Conservation (phyloP, 371 early-diverging fungal species). For the Apophysomyces sp. region DNA sequence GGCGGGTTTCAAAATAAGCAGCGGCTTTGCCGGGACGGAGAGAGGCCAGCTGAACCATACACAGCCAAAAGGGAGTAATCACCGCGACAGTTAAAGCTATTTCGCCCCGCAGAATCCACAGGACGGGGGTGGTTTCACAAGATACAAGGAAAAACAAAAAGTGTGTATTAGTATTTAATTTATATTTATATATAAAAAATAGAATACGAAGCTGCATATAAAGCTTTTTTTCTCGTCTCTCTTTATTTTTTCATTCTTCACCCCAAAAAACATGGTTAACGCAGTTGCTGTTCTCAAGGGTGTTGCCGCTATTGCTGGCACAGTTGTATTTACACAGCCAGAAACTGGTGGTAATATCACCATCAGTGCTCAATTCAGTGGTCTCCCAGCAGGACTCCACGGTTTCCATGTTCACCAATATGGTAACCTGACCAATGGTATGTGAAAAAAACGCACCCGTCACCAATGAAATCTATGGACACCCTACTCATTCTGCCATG, state of each 20-base stretch:
- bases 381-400: slow-evolving; percentile 73
- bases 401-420: slow-evolving; percentile 85
- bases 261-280: slow-evolving; percentile 41
- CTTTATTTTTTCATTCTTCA: background rate
- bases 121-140: no score
- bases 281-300: slow-evolving; percentile 65
- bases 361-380: slow-evolving; percentile 59
- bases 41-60: no score
- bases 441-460: background rate
- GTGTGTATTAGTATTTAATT: no score
- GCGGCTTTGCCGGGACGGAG: background rate
- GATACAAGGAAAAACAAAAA: no score
- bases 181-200: no score
- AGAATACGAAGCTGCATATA: no score
- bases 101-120: no score
- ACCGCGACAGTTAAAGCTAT: background rate
- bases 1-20: background rate
- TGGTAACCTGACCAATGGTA: slow-evolving; percentile 71
- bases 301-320: slow-evolving; percentile 56
- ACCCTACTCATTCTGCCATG: background rate
- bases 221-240: slow-evolving; percentile 1
- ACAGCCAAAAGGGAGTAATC: no score
- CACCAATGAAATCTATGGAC: background rate
- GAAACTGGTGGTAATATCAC: slow-evolving; percentile 44
- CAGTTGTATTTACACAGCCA: slow-evolving; percentile 68